Evolutionary conservation across 2,329 filamentous ascomycete genomes (phyloP), one percentile per base, ranked within the genome.

Genomic region (Arthrocladium fulminans): DNA sequence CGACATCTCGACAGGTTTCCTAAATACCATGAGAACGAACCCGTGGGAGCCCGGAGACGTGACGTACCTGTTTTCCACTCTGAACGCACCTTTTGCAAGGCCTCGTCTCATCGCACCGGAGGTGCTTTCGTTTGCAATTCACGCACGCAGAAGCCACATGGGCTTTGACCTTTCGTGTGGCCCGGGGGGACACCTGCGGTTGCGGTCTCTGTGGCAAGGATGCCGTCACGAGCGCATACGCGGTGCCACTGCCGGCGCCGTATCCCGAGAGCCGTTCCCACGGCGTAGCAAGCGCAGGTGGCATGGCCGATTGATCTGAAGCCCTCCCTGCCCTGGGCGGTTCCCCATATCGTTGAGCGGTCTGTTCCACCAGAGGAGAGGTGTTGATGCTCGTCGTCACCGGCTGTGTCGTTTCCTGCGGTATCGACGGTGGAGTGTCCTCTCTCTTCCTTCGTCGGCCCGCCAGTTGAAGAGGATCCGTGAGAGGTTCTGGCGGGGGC

Each of bases 91-190:
- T 58, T 52, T 65, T 65, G 57, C 69, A 72, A 19, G 69, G 69
- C 34, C 69, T 63, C 43, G 64, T 67, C 23, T 67, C 64, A 51
- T 72, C 69, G 53, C 69, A 72, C 34, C 68, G 66, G 44, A 72
- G 51, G 52, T 72, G 69, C 55, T 72, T 72, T 56, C 67, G 68
- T 54, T 72, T 72, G 56, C 69, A 72, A 52, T 72, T 72, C 12
- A 72, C 67, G 56, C 69, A 72, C 2, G 69, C 69, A 3, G 69
- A 72, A 24, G 69, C 68, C 23, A 72, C 69, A 59, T 72, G 69
- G 5, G 69, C 66, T 51, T 72, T 72, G 3, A 67, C 66, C 38
- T 70, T 68, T 40, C 69, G 60, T 0, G 69, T 69, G 13, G 67
- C 61, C 39, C 67, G 66, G 27, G 69, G 58, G 30, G 61, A 59